These are phyloP conservation scores for Hippophae rhamnoides DNA, from an alignment of 306 rosid species.

Conservation along the genomic window DNA sequence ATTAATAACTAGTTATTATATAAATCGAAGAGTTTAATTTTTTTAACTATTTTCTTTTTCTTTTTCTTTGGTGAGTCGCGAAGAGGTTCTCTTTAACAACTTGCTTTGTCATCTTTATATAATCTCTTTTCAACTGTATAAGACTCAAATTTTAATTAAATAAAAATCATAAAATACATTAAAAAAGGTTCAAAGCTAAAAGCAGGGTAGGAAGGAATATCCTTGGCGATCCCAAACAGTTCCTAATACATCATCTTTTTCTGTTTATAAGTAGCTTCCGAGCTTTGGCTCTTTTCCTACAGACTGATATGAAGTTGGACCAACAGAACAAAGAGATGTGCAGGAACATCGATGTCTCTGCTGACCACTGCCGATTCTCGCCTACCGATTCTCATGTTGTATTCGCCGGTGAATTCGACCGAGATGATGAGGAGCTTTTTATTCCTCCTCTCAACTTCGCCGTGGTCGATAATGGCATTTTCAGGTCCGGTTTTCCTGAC, in stretches of 20 bases:
- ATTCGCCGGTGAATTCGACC: background rate
- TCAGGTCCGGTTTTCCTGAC: constrained; percentile 95
- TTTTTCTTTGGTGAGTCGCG: too few species aligned
- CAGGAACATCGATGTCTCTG: constrained; percentile 31
- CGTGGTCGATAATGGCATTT: constrained; percentile 88
- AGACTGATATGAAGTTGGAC: constrained; percentile 45
- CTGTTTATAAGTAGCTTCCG: constrained; percentile 2
- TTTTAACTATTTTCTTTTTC: too few species aligned
- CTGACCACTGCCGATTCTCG: constrained; percentile 11
- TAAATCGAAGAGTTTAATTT: too few species aligned
- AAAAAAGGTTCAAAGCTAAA: background rate
- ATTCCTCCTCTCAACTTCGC: constrained; percentile 91
- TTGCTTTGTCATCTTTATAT: too few species aligned
- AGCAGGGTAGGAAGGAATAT: constrained; percentile 26
- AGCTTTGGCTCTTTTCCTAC: background rate
- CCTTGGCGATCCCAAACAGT: constrained; percentile 29
- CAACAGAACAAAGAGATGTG: constrained; percentile 32
- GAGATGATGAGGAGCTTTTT: constrained; percentile 46
- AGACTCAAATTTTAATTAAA: too few species aligned
- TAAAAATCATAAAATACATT: too few species aligned
- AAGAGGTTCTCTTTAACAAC: too few species aligned
- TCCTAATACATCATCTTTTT: background rate
- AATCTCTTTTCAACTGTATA: too few species aligned
- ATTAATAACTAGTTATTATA: too few species aligned
- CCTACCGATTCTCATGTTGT: background rate